Conservation (phyloP, 352 stramenopile species). For the Globisporangium viniferum region DNA sequence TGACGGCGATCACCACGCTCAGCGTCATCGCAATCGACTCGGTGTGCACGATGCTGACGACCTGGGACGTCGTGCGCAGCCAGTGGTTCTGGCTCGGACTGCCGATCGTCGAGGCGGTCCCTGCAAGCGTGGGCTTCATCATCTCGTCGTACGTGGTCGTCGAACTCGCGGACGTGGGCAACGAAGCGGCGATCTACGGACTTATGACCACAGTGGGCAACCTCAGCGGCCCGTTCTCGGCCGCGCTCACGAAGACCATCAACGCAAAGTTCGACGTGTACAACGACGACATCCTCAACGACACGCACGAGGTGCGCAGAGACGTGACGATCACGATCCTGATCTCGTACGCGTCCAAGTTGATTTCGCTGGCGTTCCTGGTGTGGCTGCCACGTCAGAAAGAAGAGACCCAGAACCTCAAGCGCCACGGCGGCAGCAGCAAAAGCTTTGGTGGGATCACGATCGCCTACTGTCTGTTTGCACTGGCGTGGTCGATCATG, state of each 20-base stretch:
- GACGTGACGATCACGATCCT: neutral
- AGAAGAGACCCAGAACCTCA: neutral
- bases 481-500: neutral
- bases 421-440: neutral
- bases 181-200: neutral
- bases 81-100: neutral
- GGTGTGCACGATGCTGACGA: slow-evolving; percentile 1
- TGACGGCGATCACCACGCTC: neutral
- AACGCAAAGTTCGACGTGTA: neutral
- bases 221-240: neutral
- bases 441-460: neutral
- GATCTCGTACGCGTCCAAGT: neutral
- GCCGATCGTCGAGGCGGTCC: neutral
- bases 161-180: neutral
- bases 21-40: neutral
- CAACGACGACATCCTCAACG: neutral
- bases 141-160: neutral
- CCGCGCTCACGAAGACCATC: neutral
- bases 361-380: neutral
- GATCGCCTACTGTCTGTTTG: neutral
- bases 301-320: neutral
- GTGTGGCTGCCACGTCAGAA: neutral
- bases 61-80: neutral
- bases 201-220: neutral
- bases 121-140: neutral